Evolutionary conservation across 768 basidiomycete genomes (phyloP).

Genomic region (Termitomyces sp.): DNA sequence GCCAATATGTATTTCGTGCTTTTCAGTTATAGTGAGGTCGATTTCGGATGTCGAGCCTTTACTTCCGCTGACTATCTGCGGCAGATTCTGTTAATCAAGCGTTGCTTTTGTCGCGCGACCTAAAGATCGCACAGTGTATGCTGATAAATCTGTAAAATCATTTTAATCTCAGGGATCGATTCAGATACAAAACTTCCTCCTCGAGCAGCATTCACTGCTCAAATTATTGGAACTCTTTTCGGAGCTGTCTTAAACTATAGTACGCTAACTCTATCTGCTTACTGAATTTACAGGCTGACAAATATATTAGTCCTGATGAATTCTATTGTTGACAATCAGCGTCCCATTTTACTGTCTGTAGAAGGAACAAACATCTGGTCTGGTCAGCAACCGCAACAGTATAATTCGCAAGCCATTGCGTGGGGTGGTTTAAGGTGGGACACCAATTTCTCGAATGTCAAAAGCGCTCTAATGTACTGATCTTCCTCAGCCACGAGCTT

Average conservation of each 20-base stretch:
- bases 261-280: constrained; percentile 6
- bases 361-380: constrained; percentile 52
- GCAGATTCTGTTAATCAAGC: constrained; percentile 41
- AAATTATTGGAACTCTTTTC: constrained; percentile 39
- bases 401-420: constrained; percentile 45
- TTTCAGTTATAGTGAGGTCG: constrained; percentile 37
- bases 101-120: constrained; percentile 36
- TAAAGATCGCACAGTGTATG: constrained; percentile 42
- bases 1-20: constrained; percentile 64
- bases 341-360: constrained; percentile 43
- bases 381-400: constrained; percentile 43
- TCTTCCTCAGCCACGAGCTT: constrained; percentile 27
- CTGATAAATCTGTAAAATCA: neutral
- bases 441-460: neutral
- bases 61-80: neutral
- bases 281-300: neutral
- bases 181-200: neutral
- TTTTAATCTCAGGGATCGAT: neutral
- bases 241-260: constrained; percentile 42
- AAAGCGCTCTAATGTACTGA: neutral
- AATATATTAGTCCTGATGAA: constrained; percentile 46
- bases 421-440: constrained; percentile 41
- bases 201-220: constrained; percentile 1
- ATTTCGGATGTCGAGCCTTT: neutral
- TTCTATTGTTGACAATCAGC: constrained; percentile 45